Percentiles rank a stretch among this genome's conserved stretches.
phyloP scores from a whole-genome alignment of 1,139 yeast species.

The Pichia sp. region DNA sequence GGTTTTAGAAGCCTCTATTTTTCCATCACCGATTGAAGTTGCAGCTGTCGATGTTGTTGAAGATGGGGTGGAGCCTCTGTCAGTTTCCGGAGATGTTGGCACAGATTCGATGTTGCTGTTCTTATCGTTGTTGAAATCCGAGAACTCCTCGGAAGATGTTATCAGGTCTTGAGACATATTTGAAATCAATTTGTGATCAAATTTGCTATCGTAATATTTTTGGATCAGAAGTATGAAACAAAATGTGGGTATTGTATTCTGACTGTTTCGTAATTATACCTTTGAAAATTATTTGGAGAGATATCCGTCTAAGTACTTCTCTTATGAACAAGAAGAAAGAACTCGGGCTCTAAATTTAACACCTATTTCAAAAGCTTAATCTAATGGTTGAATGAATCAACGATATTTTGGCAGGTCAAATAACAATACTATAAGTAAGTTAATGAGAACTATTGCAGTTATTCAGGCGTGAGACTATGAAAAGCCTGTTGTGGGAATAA shows the following conservation, averaged over 20 bases:
- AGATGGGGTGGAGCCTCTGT: constrained; percentile 25
- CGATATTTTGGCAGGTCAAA: constrained; percentile 6
- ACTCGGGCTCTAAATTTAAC: constrained; percentile 30
- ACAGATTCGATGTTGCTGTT: constrained; percentile 11
- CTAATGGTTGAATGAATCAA: constrained; percentile 7
- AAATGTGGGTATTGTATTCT: no score
- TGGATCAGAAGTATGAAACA: no score
- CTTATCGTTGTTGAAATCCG: constrained; percentile 21
- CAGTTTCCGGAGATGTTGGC: constrained; percentile 23
- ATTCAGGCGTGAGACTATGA: no score
- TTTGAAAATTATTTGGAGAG: constrained; percentile 25
- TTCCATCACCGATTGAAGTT: constrained; percentile 16
- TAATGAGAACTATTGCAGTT: no score
- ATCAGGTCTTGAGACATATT: constrained; percentile 11
- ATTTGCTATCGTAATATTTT: no score
- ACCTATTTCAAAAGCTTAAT: constrained; percentile 24
- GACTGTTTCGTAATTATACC: no score
- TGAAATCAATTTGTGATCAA: no score
- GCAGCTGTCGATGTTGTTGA: constrained; percentile 20
- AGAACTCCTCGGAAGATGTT: constrained; percentile 18
- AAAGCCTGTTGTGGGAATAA: no score
- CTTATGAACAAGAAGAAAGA: constrained; percentile 1
- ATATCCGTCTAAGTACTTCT: constrained; percentile 27
- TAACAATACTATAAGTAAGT: no score
- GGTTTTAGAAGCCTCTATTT: neutral